These are phyloP conservation scores for Neurospora tetraspora DNA, from an alignment of 495 filamentous ascomycete genomes.

Conservation along the genomic window DNA sequence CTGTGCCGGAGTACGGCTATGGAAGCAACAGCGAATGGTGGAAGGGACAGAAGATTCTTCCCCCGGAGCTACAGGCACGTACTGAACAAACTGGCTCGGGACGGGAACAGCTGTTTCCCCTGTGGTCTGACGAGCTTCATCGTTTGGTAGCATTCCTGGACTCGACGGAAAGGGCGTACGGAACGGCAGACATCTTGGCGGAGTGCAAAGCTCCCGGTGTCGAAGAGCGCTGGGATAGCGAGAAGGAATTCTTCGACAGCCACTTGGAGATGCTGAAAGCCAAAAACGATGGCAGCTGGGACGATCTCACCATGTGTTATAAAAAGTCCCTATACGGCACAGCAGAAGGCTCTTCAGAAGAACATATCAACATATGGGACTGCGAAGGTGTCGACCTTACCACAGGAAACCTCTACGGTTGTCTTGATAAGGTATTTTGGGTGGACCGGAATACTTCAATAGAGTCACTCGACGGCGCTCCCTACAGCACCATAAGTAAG, in stretches of 20 bases:
- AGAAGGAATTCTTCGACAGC: conserved; percentile 20
- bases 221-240: conserved; percentile 5
- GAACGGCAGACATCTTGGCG: conserved; percentile 48
- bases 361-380: not conserved
- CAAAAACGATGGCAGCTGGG: not conserved
- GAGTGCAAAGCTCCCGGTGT: conserved; percentile 1
- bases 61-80: conserved; percentile 45
- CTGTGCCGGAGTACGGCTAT: conserved; percentile 45
- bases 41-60: conserved; percentile 58
- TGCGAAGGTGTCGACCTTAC: not conserved
- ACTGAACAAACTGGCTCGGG: conserved; percentile 14
- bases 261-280: not conserved
- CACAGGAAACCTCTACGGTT: conserved; percentile 49
- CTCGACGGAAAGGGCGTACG: conserved; percentile 68
- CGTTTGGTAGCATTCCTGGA: conserved; percentile 85
- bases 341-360: not conserved
- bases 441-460: conserved; percentile 2
- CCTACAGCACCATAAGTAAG: conserved; percentile 35
- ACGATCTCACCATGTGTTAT: not conserved
- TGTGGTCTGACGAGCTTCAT: conserved; percentile 51
- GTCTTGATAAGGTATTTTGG: conserved; percentile 62
- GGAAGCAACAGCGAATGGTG: conserved; percentile 73
- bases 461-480: not conserved
- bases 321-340: not conserved
- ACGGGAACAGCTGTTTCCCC: conserved; percentile 9